Conservation (phyloP, 139 green algal species). For the Zygnema circumcarinatum region DNA sequence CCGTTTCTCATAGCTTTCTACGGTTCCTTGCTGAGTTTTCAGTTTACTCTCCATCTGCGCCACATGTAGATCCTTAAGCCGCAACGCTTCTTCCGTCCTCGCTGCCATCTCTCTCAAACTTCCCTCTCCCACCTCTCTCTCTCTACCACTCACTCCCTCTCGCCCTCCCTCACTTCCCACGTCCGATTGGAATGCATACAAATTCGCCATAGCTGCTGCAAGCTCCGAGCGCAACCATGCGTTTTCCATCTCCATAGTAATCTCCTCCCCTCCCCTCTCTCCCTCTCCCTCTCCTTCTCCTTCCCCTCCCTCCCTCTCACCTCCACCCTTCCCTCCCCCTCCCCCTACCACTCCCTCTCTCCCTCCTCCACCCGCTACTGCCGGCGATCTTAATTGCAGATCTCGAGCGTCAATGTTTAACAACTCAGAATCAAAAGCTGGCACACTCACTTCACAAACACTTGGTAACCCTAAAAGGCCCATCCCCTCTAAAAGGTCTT, state of each 20-base stretch:
- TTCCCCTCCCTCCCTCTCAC: not conserved
- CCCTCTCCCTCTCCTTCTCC: not conserved
- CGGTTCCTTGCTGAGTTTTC: not conserved
- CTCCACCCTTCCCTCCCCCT: constrained; percentile 11
- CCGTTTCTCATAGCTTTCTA: constrained; percentile 3
- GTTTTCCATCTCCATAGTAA: constrained; percentile 51
- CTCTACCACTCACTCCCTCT: not conserved
- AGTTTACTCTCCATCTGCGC: constrained; percentile 18
- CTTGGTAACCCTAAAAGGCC: constrained; percentile 73
- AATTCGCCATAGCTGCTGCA: constrained; percentile 32
- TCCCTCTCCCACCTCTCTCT: not conserved
- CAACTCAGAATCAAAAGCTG: constrained; percentile 50
- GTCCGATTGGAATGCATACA: constrained; percentile 25
- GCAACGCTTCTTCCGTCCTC: constrained; percentile 34
- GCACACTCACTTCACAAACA: constrained; percentile 72
- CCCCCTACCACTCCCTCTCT: not conserved
- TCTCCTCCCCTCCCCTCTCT: constrained; percentile 14
- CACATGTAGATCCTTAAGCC: constrained; percentile 34
- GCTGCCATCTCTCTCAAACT: not conserved
- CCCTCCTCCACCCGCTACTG: not conserved
- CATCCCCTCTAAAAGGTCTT: constrained; percentile 70
- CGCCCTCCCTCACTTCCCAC: not conserved
- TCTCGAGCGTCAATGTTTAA: constrained; percentile 45
- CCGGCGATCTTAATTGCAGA: constrained; percentile 1
- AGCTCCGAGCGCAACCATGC: constrained; percentile 42